phyloP scores from a whole-genome alignment of 768 basidiomycete genomes.

The Boletus vinaceobasis region DNA sequence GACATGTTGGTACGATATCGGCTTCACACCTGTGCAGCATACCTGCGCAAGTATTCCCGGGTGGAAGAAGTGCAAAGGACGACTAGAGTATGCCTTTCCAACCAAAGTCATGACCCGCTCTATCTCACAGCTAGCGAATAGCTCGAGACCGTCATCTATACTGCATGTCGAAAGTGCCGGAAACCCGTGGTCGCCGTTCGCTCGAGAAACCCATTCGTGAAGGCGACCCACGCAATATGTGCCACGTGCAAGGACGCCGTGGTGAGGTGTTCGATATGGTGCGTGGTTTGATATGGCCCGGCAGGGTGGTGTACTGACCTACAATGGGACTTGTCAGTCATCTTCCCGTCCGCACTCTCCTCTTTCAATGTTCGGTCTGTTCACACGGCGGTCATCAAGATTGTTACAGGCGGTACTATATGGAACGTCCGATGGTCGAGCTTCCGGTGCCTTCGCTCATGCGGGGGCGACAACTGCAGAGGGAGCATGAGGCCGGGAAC shows the following conservation, averaged over 20 bases:
- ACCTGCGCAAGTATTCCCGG: slow-evolving; percentile 63
- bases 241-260: slow-evolving; percentile 47
- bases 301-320: background rate
- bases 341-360: slow-evolving; percentile 65
- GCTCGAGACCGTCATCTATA: slow-evolving; percentile 72
- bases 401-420: slow-evolving; percentile 71
- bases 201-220: slow-evolving; percentile 26
- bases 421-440: slow-evolving; percentile 53
- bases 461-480: slow-evolving; percentile 24
- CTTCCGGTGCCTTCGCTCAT: slow-evolving; percentile 22
- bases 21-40: slow-evolving; percentile 65
- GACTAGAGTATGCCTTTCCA: slow-evolving; percentile 45
- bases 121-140: slow-evolving; percentile 26
- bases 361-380: slow-evolving; percentile 76
- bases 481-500: slow-evolving; percentile 14
- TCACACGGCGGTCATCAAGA: slow-evolving; percentile 78
- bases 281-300: slow-evolving; percentile 18
- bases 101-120: no score
- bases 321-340: slow-evolving; percentile 42
- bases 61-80: slow-evolving; percentile 48
- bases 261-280: slow-evolving; percentile 73
- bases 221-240: slow-evolving; percentile 56
- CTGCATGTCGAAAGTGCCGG: slow-evolving; percentile 64
- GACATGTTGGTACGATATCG: slow-evolving; percentile 62
- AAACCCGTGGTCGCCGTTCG: slow-evolving; percentile 52